Base-by-base conservation (phyloP, 2,329 filamentous ascomycete genomes). In the Clarireedia sp. region DNA sequence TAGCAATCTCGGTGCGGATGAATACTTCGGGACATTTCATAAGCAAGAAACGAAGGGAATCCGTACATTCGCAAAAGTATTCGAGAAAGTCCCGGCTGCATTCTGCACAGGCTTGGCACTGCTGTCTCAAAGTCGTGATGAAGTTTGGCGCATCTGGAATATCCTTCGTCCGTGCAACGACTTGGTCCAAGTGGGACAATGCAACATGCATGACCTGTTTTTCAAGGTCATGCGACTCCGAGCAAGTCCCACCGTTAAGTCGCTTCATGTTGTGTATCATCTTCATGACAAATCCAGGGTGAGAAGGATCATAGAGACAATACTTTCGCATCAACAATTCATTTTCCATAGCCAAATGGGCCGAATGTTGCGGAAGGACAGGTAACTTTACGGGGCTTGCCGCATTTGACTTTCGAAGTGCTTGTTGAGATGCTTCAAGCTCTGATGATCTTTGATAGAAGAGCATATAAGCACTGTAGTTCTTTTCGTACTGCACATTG, bases 381-480 rank as follows among this genome's bases (percentile, higher is more conserved):
- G 70, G 61, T 16, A 79, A 71, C 33, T 73, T 74, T n/a, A 78
- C 63, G 5, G 76, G 76, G 33, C 69, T 70, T 3, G 68, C 63
- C 2, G 68, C 58, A 1, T 68, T 65, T 0, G 69, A 64, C 12
- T 58, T 61, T 26, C 36, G n/a, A 19, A 82, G 72, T 2, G 70
- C 64, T 26, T 76, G 71, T 62, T 81, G 77, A 57, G 81, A 78
- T 16, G 71, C 69, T 17, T 76, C 74, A 55, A 91, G 76, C 4
- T 82, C 81, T 0, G 85, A 85, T 3, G 84, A 81, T 48, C 94
- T 83, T 69, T 96, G 88, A 69, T 99, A 99, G 70, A 99, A 97
- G 8, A 99, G 78, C 89, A 99, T 97, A 70, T 99, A 99, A 12
- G 92, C 94, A 68, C 90, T 97, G 75, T 86, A 86, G 4, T 81